These are phyloP conservation scores for Aegilops tauschii DNA, from an alignment of 176 grass and related monocot genomes.

Conservation along the genomic window DNA sequence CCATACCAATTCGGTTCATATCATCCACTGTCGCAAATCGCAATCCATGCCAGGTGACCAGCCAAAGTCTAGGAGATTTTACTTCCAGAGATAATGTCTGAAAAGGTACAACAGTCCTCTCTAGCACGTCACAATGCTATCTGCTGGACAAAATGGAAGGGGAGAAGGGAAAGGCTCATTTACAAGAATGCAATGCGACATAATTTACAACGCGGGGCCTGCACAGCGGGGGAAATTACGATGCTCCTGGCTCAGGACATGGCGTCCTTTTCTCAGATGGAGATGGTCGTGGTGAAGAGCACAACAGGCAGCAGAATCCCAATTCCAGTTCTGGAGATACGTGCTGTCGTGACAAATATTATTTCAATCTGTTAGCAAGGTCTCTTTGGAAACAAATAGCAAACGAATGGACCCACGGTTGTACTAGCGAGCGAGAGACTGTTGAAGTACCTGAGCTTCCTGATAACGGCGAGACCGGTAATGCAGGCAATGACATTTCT, in stretches of 20 bases:
- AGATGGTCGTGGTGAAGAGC: slow-evolving; percentile 32
- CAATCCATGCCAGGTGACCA: not conserved
- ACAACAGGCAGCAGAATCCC: slow-evolving; percentile 30
- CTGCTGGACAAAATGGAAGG: slow-evolving; percentile 27
- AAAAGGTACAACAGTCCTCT: slow-evolving; percentile 40
- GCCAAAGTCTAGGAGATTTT: slow-evolving; percentile 27
- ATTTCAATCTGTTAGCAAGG: slow-evolving; percentile 5
- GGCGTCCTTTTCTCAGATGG: slow-evolving; percentile 26
- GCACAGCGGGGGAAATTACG: slow-evolving; percentile 35
- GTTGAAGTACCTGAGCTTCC: slow-evolving; percentile 56
- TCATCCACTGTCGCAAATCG: not conserved
- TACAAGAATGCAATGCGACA: slow-evolving; percentile 46
- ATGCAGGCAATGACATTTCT: slow-evolving; percentile 98
- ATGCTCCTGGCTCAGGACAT: slow-evolving; percentile 34
- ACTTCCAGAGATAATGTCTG: slow-evolving; percentile 23
- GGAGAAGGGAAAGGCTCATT: slow-evolving; percentile 39
- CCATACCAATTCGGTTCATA: not conserved
- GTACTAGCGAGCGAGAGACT: not conserved
- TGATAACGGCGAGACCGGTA: slow-evolving; percentile 64
- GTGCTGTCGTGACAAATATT: not conserved
- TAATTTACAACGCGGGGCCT: slow-evolving; percentile 62
- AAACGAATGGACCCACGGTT: not conserved
- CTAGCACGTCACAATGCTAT: slow-evolving; percentile 34
- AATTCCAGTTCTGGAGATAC: slow-evolving; percentile 44
- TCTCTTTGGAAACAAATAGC: not conserved